These are phyloP conservation scores for Gnaphalium uliginosum DNA, from an alignment of 129 eudicot genomes.

Conservation along the genomic window DNA sequence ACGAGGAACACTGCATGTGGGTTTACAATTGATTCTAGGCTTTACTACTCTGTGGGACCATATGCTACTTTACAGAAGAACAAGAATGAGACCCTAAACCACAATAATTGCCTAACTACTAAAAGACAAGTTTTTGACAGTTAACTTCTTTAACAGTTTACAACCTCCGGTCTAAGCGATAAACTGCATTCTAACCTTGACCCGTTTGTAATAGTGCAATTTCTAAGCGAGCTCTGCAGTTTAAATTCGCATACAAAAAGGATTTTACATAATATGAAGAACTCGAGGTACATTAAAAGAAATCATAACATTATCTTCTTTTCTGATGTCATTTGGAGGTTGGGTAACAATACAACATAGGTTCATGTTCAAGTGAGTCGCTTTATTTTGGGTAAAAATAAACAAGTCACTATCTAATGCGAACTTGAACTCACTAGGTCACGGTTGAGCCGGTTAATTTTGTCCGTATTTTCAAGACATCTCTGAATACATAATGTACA, in stretches of 20 bases:
- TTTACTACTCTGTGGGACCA: slow-evolving; percentile 38
- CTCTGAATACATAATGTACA: neutral
- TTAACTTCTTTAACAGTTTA: neutral
- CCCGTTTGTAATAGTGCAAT: no score
- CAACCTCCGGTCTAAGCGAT: neutral
- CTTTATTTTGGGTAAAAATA: no score
- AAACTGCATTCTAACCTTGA: neutral
- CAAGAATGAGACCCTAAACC: slow-evolving; percentile 35
- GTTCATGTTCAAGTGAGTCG: neutral
- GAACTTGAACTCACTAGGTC: neutral
- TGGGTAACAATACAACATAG: neutral
- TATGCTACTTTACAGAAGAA: slow-evolving; percentile 29
- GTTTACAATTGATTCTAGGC: slow-evolving; percentile 28
- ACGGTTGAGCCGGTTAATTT: neutral
- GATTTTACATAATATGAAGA: neutral
- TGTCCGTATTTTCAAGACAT: neutral
- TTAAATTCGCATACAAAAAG: no score
- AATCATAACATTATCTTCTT: neutral
- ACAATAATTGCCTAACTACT: slow-evolving; percentile 29
- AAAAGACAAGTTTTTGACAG: neutral
- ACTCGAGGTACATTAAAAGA: neutral
- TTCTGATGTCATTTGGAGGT: neutral
- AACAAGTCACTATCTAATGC: neutral
- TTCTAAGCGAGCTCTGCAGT: no score
- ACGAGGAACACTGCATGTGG: slow-evolving; percentile 44